Conservation (phyloP, 495 filamentous ascomycete genomes). For the Aspergillus biplanus region DNA sequence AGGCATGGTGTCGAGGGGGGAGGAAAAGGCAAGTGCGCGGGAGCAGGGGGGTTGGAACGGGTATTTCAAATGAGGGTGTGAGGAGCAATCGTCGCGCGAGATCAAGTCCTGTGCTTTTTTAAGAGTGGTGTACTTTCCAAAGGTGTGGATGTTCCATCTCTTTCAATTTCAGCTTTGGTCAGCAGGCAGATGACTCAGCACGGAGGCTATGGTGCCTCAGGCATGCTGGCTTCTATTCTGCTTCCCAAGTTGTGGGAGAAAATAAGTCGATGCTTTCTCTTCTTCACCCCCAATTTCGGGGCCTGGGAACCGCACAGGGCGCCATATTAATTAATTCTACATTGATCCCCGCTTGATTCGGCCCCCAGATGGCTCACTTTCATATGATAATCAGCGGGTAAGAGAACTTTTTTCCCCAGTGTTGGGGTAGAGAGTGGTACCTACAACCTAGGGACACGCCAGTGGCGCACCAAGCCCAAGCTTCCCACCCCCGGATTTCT, state of each 20-base stretch:
- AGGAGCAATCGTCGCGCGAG: background rate
- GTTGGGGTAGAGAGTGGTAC: background rate
- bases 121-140: too few species aligned
- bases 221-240: too few species aligned
- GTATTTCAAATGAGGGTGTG: background rate
- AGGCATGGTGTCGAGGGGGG: slow-evolving; percentile 57
- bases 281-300: background rate
- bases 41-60: background rate
- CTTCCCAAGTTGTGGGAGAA: too few species aligned
- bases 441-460: background rate
- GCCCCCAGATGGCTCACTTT: background rate
- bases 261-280: too few species aligned
- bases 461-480: background rate
- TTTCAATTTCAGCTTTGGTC: too few species aligned
- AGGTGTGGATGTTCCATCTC: too few species aligned
- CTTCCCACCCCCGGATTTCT: slow-evolving; percentile 1
- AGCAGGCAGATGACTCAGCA: too few species aligned
- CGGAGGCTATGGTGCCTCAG: too few species aligned
- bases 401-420: background rate
- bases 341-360: background rate
- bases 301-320: background rate
- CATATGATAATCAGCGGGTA: background rate
- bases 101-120: background rate
- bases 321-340: background rate
- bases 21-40: background rate